These are phyloP conservation scores for Lachnellula hyalina DNA, from an alignment of 2,329 filamentous ascomycete species.

Conservation along the genomic window DNA sequence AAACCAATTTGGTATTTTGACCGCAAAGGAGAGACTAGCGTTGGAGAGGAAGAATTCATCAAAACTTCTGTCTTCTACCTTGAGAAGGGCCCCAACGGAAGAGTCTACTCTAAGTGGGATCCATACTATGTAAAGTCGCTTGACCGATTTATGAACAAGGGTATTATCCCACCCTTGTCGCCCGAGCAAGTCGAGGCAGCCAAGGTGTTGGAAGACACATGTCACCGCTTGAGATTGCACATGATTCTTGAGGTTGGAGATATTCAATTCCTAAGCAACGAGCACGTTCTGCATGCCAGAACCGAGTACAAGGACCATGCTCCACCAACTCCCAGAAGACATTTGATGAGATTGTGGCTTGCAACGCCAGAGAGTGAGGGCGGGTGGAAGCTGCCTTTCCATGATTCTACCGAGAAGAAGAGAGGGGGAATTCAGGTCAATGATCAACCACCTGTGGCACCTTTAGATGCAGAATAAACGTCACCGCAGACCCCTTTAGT, in stretches of 20 bases:
- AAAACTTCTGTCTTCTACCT: constrained; percentile 69
- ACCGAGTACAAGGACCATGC: constrained; percentile 73
- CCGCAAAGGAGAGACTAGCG: constrained; percentile 75
- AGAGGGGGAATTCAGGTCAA: constrained; percentile 84
- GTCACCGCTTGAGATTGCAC: constrained; percentile 67
- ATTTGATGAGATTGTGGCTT: constrained; percentile 80
- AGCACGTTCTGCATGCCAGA: constrained; percentile 73
- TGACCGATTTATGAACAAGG: constrained; percentile 65
- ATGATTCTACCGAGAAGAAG: constrained; percentile 78
- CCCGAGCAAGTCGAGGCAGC: constrained; percentile 63
- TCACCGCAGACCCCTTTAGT: background rate
- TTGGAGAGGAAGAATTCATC: constrained; percentile 71
- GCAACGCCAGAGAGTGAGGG: constrained; percentile 76
- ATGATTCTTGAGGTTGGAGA: constrained; percentile 85
- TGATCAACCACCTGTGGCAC: constrained; percentile 67
- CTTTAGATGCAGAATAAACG: constrained; percentile 68
- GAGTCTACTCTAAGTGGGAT: constrained; percentile 83
- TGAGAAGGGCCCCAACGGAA: constrained; percentile 59
- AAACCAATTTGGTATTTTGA: constrained; percentile 88
- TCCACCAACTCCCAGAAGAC: constrained; percentile 64
- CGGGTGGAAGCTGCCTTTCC: constrained; percentile 80
- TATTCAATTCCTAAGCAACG: constrained; percentile 80
- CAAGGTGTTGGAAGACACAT: constrained; percentile 68
- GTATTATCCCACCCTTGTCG: constrained; percentile 68
- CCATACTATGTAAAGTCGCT: constrained; percentile 81